A percentile compares a stretch with the other conserved stretches of the same genome.
Evolutionary conservation across 495 filamentous ascomycete genomes (phyloP).

Genomic region (Penicillium lagena): DNA sequence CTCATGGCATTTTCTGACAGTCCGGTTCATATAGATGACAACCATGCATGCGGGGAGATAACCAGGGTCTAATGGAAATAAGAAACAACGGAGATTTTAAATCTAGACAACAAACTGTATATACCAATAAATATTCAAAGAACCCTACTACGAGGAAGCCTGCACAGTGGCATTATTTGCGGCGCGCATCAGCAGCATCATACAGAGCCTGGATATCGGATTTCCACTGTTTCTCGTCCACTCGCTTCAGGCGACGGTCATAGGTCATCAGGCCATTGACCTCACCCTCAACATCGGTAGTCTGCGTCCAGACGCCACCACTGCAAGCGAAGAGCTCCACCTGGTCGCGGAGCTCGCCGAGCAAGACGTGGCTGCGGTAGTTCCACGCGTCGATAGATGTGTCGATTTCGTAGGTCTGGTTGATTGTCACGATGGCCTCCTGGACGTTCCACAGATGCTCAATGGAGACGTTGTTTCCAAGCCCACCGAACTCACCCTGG

Average conservation of each 20-base stretch:
- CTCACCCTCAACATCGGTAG: slow-evolving; percentile 69
- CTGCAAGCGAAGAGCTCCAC: slow-evolving; percentile 50
- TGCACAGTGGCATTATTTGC: slow-evolving; percentile 6
- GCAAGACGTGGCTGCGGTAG: slow-evolving; percentile 48
- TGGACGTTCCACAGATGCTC: slow-evolving; percentile 55
- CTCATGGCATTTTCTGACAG: no score
- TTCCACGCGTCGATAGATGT: slow-evolving; percentile 53
- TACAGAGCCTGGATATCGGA: slow-evolving; percentile 54
- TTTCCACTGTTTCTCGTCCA: slow-evolving; percentile 52
- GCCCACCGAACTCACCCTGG: slow-evolving; percentile 64
- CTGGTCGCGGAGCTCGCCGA: slow-evolving; percentile 54
- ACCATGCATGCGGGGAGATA: no score
- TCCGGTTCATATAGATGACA: no score
- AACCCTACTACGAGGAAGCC: no score
- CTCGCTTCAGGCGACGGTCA: slow-evolving; percentile 50
- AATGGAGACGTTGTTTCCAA: slow-evolving; percentile 54
- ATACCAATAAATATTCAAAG: no score
- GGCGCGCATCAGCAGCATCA: slow-evolving; percentile 37
- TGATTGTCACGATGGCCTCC: slow-evolving; percentile 48
- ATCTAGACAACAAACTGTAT: neutral
- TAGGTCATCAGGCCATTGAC: slow-evolving; percentile 65
- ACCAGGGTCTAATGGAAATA: no score
- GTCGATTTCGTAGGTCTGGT: slow-evolving; percentile 62
- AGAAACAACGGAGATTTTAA: neutral
- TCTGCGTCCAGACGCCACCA: slow-evolving; percentile 59